Conservation (phyloP, 306 rosid species). For the Prunus mume region DNA sequence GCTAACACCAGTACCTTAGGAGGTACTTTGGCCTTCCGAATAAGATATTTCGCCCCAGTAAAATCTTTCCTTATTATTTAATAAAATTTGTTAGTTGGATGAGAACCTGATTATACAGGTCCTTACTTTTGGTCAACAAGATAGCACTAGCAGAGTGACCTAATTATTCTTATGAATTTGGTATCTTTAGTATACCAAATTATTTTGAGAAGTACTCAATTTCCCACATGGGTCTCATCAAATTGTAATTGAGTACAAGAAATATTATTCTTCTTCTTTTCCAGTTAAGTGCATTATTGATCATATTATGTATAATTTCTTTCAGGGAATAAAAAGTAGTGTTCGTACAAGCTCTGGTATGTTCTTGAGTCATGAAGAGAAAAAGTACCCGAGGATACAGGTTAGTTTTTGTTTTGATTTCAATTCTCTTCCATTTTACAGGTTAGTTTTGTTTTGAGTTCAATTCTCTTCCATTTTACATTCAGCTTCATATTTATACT, state of each 20-base stretch:
- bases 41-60: no score
- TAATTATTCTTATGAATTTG: not conserved
- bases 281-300: not conserved
- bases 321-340: slow-evolving; percentile 81
- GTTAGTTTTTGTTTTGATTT: slow-evolving; percentile 39
- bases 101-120: not conserved
- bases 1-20: no score
- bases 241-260: not conserved
- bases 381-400: slow-evolving; percentile 71
- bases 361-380: slow-evolving; percentile 71
- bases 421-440: not conserved
- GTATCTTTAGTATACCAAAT: not conserved
- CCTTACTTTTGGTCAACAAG: not conserved
- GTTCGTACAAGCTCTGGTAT: slow-evolving; percentile 98
- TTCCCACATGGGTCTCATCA: not conserved
- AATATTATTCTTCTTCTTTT: not conserved
- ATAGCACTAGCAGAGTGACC: not conserved
- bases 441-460: slow-evolving; percentile 41
- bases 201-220: not conserved
- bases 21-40: no score
- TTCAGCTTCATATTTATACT: not conserved
- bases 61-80: not conserved
- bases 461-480: not conserved
- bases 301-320: slow-evolving; percentile 14
- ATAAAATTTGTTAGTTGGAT: not conserved